A percentile compares a stretch with the other conserved stretches of the same genome.
phyloP scores from a whole-genome alignment of 2,329 filamentous ascomycete species.

The Colletotrichum sp. region DNA sequence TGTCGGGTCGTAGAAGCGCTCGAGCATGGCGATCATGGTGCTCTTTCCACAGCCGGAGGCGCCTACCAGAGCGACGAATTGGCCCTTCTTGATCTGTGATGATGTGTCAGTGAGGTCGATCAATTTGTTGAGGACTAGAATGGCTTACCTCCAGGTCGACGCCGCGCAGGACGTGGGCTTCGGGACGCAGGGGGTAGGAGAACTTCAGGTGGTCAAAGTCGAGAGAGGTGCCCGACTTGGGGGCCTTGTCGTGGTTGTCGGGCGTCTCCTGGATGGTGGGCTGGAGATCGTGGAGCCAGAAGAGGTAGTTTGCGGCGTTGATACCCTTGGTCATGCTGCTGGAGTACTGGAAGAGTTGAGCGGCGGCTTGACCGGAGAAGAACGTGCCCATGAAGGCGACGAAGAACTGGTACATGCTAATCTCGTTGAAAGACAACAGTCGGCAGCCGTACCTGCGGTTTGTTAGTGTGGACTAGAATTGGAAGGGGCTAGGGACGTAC shows the following conservation, averaged over 20 bases:
- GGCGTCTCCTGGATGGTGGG: constrained; percentile 45
- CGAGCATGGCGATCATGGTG: constrained; percentile 60
- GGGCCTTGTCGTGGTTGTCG: constrained; percentile 41
- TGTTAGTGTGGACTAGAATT: background rate
- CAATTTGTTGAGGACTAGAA: accelerated
- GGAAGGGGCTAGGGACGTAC: constrained; percentile 17
- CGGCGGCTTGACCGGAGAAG: constrained; percentile 46
- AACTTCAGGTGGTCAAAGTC: constrained; percentile 64
- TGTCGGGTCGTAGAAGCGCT: constrained; percentile 49
- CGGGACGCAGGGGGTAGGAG: constrained; percentile 60
- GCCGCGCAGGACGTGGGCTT: constrained; percentile 44
- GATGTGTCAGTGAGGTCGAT: background rate
- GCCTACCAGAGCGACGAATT: constrained; percentile 61
- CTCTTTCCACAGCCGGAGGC: constrained; percentile 65
- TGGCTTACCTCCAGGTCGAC: constrained; percentile 41
- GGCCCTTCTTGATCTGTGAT: constrained; percentile 44
- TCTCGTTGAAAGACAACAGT: constrained; percentile 40
- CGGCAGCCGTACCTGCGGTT: constrained; percentile 37
- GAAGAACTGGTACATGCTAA: constrained; percentile 48
- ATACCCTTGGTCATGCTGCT: constrained; percentile 58
- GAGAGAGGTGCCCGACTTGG: constrained; percentile 41
- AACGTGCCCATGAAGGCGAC: constrained; percentile 58
- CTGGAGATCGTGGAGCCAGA: constrained; percentile 50
- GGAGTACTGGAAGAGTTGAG: constrained; percentile 50
- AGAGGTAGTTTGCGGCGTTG: constrained; percentile 54